phyloP scores from a whole-genome alignment of 257 asterid species.

The Linaria vulgaris region DNA sequence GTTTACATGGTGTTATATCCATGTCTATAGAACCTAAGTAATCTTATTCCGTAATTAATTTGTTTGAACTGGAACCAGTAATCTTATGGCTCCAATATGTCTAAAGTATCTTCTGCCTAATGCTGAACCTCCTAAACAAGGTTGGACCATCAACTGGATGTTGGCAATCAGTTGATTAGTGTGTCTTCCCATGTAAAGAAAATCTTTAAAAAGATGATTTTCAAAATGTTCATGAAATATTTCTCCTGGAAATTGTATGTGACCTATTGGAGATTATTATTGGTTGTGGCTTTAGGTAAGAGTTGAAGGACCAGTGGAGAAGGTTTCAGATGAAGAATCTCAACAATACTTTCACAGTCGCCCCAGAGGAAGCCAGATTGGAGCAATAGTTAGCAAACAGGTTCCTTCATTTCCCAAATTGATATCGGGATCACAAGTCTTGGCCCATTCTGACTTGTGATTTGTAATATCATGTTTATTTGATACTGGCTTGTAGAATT shows the following conservation, averaged over 20 bases:
- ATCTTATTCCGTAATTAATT: not conserved
- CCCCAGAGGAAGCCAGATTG: conserved; percentile 76
- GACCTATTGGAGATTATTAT: conserved; percentile 5
- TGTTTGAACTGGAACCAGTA: not conserved
- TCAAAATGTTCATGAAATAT: conserved; percentile 14
- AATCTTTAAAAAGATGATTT: conserved; percentile 4
- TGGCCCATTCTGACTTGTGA: not conserved
- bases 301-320: conserved; percentile 72
- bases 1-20: conserved; percentile 3
- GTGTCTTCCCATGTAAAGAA: not conserved
- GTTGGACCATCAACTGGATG: conserved; percentile 13
- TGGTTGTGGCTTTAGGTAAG: conserved; percentile 53
- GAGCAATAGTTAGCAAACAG: conserved; percentile 85
- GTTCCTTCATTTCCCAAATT: conserved; percentile 30
- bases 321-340: conserved; percentile 75
- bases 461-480: conserved; percentile 20
- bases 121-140: conserved; percentile 6
- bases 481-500: conserved; percentile 15
- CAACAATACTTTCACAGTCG: conserved; percentile 75
- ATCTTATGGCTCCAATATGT: not conserved
- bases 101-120: conserved; percentile 3
- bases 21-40: not conserved
- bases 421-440: not conserved
- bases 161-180: not conserved
- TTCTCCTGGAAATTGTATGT: conserved; percentile 15